phyloP scores from a whole-genome alignment of 2,329 filamentous ascomycete genomes.

The Cytospora mali region DNA sequence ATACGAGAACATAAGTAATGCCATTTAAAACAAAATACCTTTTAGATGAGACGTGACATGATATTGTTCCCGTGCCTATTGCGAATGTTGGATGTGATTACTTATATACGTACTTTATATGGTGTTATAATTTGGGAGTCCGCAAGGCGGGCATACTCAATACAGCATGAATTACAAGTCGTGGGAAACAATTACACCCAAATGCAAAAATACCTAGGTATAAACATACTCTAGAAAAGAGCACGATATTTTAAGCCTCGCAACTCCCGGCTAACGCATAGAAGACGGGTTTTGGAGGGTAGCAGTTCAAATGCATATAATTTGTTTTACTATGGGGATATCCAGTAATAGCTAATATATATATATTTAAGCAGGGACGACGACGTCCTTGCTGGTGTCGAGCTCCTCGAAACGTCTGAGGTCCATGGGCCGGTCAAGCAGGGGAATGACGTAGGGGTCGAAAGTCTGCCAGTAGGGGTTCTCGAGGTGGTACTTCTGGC shows the following conservation, averaged over 20 bases:
- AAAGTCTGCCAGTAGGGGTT: conserved; percentile 79
- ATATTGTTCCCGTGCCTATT: not conserved
- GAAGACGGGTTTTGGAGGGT: not conserved
- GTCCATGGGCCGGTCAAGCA: conserved; percentile 71
- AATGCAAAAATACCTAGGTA: too few relatives aligned
- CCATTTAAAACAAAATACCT: not conserved
- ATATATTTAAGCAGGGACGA: conserved; percentile 37
- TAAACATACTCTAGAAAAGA: too few relatives aligned
- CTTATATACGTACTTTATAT: too few relatives aligned
- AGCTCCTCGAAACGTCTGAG: conserved; percentile 68
- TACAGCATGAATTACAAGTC: too few relatives aligned
- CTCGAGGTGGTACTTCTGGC: conserved; percentile 64
- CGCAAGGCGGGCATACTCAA: too few relatives aligned
- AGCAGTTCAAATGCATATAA: not conserved
- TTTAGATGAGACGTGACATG: not conserved
- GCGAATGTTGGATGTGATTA: too few relatives aligned
- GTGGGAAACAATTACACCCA: too few relatives aligned
- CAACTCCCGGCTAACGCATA: not conserved
- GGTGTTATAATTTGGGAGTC: too few relatives aligned
- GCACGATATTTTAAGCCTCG: not conserved
- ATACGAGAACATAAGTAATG: conserved; percentile 31
- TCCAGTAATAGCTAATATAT: not conserved
- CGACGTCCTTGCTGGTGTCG: conserved; percentile 56
- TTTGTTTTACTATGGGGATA: not conserved
- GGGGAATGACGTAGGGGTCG: conserved; percentile 70